Base-by-base conservation (phyloP, 2,329 filamentous ascomycete species). In the Sporothrix globosa region DNA sequence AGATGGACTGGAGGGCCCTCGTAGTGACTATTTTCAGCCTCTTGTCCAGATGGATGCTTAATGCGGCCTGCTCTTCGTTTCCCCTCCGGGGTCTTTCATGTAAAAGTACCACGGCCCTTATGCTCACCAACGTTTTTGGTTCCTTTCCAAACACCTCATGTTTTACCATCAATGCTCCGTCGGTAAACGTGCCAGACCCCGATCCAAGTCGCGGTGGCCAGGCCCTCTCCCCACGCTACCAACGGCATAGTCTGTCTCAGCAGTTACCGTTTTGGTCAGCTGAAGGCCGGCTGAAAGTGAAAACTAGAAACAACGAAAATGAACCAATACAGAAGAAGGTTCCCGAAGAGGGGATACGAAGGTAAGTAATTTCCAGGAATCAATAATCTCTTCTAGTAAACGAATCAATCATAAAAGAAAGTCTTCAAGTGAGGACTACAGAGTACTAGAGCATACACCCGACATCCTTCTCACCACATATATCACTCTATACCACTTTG, bases 211-310 rank as follows among this genome's bases (percentile, higher is more conserved):
- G 46, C 14, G 48, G 27, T n/a, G 17, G 27, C 27, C 44, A 11
- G 17, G 27, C 27, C 44, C 63, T 50, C 61, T 50, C 17, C 24
- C 24, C 61, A 34, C 34, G 46, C 63, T 14, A 27, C 24, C 46
- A 27, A 66, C 63, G 46, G 63, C 63, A 53, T 53, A 27, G 27
- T 24, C 46, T 66, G 44, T 66, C 46, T 52, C 63, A 66, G 34
- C 27, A 52, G 46, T 52, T 52, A 46, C 63, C 63, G n/a, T 21
- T 66, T 52, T 53, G 63, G 63, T 52, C 3, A n/a, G 17, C 46
- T 14, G 46, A 63, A 46, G 58, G 58, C 39, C 24, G 17, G 63
- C 46, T 50, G 41, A 48, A 65, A 48, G 61, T 14, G 41, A 65
- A 24, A 50, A 50, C 48, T 50, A 50, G 24, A 27, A 50, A 30